A percentile compares a stretch with the other conserved stretches of the same genome.
phyloP scores from a whole-genome alignment of 2,329 filamentous ascomycete genomes.

The Coniochaeta ligniaria region DNA sequence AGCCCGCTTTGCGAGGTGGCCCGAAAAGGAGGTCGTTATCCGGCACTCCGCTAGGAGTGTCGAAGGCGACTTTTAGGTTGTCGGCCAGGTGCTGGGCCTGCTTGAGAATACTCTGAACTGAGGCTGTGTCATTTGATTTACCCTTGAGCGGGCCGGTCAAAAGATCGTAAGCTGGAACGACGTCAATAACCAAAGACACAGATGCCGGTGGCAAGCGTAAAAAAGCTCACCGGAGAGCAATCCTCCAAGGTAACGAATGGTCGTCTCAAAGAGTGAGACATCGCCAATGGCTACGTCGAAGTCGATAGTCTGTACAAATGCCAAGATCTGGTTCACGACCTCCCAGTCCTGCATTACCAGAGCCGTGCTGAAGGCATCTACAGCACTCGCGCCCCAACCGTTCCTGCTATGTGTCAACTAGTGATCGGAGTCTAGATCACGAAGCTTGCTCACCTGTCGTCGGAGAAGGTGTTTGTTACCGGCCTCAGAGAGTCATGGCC shows the following conservation, averaged over 20 bases:
- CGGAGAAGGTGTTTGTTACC: conserved; percentile 53
- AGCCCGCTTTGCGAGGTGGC: conserved; percentile 39
- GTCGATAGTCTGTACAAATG: conserved; percentile 63
- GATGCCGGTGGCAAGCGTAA: neutral
- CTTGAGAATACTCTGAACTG: conserved; percentile 40
- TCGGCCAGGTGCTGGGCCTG: conserved; percentile 67
- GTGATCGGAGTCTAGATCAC: neutral
- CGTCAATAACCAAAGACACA: neutral
- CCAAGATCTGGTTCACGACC: conserved; percentile 63
- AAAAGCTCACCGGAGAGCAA: conserved; percentile 57
- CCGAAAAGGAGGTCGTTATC: conserved; percentile 60
- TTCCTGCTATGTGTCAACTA: conserved; percentile 45
- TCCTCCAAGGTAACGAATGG: conserved; percentile 79
- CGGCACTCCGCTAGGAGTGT: conserved; percentile 69
- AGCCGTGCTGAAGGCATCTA: conserved; percentile 75
- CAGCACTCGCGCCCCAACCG: conserved; percentile 76
- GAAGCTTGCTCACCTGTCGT: conserved; percentile 55
- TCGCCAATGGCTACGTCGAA: conserved; percentile 53
- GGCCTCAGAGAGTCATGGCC: conserved; percentile 71
- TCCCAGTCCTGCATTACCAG: conserved; percentile 65
- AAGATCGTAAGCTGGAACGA: conserved; percentile 56
- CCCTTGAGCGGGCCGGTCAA: conserved; percentile 61
- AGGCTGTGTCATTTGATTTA: conserved; percentile 46
- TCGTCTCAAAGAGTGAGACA: conserved; percentile 83
- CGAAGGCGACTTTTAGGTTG: conserved; percentile 68